phyloP scores from a whole-genome alignment of 192 early-diverging fungal genomes.

The Physocladia obscura region DNA sequence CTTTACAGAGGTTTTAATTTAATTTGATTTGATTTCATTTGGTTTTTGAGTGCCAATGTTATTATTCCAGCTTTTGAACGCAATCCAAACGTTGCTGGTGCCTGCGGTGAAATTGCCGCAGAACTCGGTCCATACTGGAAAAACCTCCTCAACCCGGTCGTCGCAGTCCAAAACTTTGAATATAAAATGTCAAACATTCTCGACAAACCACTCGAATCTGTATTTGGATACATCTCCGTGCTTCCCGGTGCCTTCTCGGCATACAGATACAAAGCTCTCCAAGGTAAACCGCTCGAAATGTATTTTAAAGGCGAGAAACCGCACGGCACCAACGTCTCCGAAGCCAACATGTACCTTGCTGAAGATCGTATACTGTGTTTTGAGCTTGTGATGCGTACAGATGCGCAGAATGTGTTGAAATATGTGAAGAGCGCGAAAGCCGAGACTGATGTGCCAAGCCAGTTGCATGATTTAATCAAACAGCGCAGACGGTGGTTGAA shows the following conservation, averaged over 20 bases:
- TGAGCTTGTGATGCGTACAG: slow-evolving; percentile 70
- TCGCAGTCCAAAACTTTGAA: slow-evolving; percentile 89
- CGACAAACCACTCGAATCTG: slow-evolving; percentile 74
- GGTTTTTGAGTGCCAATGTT: background rate
- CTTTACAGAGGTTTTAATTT: slow-evolving; percentile 36
- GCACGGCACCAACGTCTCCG: slow-evolving; percentile 71
- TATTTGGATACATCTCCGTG: slow-evolving; percentile 79
- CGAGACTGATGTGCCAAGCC: slow-evolving; percentile 74
- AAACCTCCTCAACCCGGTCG: slow-evolving; percentile 68
- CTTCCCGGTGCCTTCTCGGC: slow-evolving; percentile 80
- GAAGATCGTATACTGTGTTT: slow-evolving; percentile 86
- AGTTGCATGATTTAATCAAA: slow-evolving; percentile 71
- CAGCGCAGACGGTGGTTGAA: slow-evolving; percentile 84
- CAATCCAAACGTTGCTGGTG: slow-evolving; percentile 68
- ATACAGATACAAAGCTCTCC: slow-evolving; percentile 67
- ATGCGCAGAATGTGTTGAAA: slow-evolving; percentile 61
- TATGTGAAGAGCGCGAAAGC: slow-evolving; percentile 67
- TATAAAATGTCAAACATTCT: slow-evolving; percentile 87
- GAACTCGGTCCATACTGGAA: slow-evolving; percentile 58
- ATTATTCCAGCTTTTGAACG: slow-evolving; percentile 77
- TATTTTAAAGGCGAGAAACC: slow-evolving; percentile 74
- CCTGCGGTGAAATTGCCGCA: slow-evolving; percentile 75
- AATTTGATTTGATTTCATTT: background rate
- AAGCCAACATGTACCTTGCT: slow-evolving; percentile 59
- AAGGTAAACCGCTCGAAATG: slow-evolving; percentile 60